Evolutionary conservation across 495 filamentous ascomycete genomes (phyloP).

Genomic region (Sporormia fimetaria): DNA sequence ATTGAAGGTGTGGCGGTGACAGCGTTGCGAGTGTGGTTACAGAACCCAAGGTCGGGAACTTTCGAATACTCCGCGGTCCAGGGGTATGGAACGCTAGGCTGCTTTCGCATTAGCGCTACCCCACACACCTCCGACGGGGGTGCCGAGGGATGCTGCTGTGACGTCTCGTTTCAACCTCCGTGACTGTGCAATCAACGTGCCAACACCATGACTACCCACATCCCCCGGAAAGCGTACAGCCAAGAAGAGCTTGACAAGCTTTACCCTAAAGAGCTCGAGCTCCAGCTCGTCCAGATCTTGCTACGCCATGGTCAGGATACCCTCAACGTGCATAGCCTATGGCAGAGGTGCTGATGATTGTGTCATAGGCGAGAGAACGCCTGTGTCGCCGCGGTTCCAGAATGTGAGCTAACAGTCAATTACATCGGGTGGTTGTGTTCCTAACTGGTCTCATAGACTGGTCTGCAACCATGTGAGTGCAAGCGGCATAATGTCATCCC

Average conservation of each 20-base stretch:
- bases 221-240: conserved; percentile 64
- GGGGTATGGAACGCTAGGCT: too few species aligned
- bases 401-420: conserved; percentile 43
- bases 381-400: conserved; percentile 75
- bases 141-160: too few species aligned
- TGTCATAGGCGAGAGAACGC: conserved; percentile 60
- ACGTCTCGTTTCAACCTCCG: too few species aligned
- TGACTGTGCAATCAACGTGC: background rate
- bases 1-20: conserved; percentile 1
- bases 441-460: conserved; percentile 42
- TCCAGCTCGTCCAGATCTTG: conserved; percentile 82
- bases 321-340: background rate
- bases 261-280: conserved; percentile 67
- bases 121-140: too few species aligned
- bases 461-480: conserved; percentile 55
- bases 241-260: conserved; percentile 67
- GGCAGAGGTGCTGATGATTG: background rate
- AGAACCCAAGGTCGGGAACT: too few species aligned
- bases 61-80: too few species aligned
- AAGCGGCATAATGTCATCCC: background rate
- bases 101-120: too few species aligned
- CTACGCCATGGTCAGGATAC: conserved; percentile 62
- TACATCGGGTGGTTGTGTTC: background rate
- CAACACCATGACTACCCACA: conserved; percentile 66
- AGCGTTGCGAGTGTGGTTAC: too few species aligned